Base-by-base conservation (phyloP, 257 asterid genomes). In the Solanum neorickii region DNA sequence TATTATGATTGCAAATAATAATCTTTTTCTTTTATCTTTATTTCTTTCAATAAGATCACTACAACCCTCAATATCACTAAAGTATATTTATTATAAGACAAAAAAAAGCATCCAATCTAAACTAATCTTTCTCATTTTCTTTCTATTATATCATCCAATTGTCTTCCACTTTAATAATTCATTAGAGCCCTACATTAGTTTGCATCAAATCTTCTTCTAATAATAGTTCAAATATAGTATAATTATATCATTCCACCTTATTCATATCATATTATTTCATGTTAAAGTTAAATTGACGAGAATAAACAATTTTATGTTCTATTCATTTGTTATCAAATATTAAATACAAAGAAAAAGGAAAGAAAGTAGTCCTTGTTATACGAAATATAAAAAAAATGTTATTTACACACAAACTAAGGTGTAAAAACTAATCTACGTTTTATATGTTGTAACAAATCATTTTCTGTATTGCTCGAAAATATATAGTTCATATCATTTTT, bases 21-120 rank as follows among this genome's bases (percentile, higher is more conserved):
- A 25, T 78, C 62, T 41, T 37, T 37, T 33, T 70, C 46, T 56
- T 37, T 25, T 39, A 74, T 65, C 29, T 31, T 68, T 87, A 16
- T 65, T 75, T 73, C 68, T 92, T 90, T 87, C 84, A 87, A 66
- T 85, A 88, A 86, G 86, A 88, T 88, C 72, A 80, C 83, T 33
- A 47, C n/a, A 65, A 62, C 59, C 39, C 59, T 60, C 88, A 59
- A 80, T 83, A 86, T 90, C 86, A 69, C 86, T n/a, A 65, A 76
- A 85, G 37, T 75, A 87, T 85, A 86, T 73, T 83, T 85, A 86
- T 78, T 83, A 83, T 85, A 88, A 77, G 90, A 89, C 90, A 89
- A 90, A 89, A 89, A 89, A 91, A 93, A 87, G 90, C 90, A 90
- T 89, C 93, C 90, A 88, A 93, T 91, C 92, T 87, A 88, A 92